A percentile compares a stretch with the other conserved stretches of the same genome.
phyloP scores from a whole-genome alignment of 306 rosid genomes.

The Trifolium subterraneum region DNA sequence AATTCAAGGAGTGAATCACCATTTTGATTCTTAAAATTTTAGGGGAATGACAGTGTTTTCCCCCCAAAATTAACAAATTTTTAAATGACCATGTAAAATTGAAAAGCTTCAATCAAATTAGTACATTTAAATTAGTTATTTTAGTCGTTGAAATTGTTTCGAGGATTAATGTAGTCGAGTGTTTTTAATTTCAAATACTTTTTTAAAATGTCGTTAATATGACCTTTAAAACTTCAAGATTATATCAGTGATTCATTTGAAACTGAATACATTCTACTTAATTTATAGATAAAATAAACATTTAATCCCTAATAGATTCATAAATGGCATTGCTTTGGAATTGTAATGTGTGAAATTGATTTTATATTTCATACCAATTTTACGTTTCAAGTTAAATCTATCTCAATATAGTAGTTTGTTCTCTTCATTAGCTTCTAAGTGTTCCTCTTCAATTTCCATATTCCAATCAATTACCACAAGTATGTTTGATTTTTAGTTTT shows the following conservation, averaged over 20 bases:
- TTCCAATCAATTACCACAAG: no score
- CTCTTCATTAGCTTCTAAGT: no score
- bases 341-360: no score
- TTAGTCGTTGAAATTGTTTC: background rate
- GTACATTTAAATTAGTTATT: background rate
- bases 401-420: no score
- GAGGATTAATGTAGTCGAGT: background rate
- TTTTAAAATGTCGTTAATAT: background rate
- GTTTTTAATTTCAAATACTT: background rate
- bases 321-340: no score
- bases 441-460: no score
- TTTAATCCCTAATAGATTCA: no score
- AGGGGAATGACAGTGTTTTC: background rate
- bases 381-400: no score
- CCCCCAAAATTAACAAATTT: background rate
- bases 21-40: background rate
- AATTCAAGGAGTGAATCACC: background rate
- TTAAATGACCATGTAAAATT: background rate
- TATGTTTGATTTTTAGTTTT: no score
- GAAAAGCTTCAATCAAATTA: background rate
- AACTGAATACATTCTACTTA: background rate
- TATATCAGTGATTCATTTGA: background rate
- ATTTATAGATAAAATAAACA: no score
- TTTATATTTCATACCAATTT: no score
- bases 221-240: background rate